These are phyloP conservation scores for Saturnispora galanensis DNA, from an alignment of 805 yeast species.

Conservation along the genomic window DNA sequence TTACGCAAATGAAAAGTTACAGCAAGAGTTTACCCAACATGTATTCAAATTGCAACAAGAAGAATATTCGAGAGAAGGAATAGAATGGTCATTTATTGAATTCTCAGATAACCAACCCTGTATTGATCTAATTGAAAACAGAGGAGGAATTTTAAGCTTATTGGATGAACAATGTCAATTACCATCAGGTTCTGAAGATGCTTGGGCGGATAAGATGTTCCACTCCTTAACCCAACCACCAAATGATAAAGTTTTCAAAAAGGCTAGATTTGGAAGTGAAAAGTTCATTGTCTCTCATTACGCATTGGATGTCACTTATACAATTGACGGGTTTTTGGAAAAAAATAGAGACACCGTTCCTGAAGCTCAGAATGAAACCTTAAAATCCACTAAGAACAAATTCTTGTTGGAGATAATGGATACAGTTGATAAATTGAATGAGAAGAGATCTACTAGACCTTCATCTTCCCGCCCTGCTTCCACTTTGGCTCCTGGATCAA, in stretches of 20 bases:
- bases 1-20: slow-evolving; percentile 93
- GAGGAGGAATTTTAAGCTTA: slow-evolving; percentile 75
- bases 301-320: slow-evolving; percentile 89
- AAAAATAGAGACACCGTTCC: slow-evolving; percentile 96
- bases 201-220: slow-evolving; percentile 87
- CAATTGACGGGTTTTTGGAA: slow-evolving; percentile 88
- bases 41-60: slow-evolving; percentile 96
- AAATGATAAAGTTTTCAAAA: slow-evolving; percentile 70
- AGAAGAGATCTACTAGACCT: slow-evolving; percentile 18
- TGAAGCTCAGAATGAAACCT: slow-evolving; percentile 83
- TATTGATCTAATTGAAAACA: slow-evolving; percentile 80
- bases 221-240: slow-evolving; percentile 74
- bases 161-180: slow-evolving; percentile 92
- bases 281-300: slow-evolving; percentile 87
- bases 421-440: slow-evolving; percentile 49
- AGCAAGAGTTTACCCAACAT: slow-evolving; percentile 95
- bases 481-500: no score
- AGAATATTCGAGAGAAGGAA: slow-evolving; percentile 83
- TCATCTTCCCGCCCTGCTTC: not conserved
- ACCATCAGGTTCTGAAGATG: slow-evolving; percentile 87
- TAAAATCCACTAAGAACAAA: slow-evolving; percentile 59
- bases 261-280: slow-evolving; percentile 88
- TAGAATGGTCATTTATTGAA: slow-evolving; percentile 94
- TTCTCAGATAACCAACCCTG: slow-evolving; percentile 96
- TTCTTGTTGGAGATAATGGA: slow-evolving; percentile 56